A percentile compares a stretch with the other conserved stretches of the same genome.
Evolutionary conservation across 202 grass and related monocot genomes (phyloP).

Genomic region (Cymbopogon flexuosus): DNA sequence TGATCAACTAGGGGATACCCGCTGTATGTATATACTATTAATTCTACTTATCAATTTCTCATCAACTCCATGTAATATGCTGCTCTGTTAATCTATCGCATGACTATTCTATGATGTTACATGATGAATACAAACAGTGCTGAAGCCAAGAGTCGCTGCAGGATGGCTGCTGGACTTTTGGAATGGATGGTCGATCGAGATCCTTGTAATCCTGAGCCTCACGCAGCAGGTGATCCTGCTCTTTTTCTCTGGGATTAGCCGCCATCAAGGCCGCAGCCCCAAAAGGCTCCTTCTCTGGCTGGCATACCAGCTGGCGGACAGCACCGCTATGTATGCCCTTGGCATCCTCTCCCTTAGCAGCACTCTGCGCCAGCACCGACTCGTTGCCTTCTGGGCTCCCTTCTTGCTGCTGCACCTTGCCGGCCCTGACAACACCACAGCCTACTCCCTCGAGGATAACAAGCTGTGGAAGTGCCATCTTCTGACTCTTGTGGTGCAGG

Average conservation of each 20-base stretch:
- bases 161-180: neutral
- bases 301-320: constrained; percentile 35
- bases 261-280: neutral
- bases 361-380: neutral
- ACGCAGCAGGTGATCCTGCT: constrained; percentile 37
- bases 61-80: neutral
- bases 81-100: neutral
- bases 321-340: constrained; percentile 24
- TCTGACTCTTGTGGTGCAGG: constrained; percentile 9
- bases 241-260: constrained; percentile 2
- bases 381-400: constrained; percentile 36
- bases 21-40: neutral
- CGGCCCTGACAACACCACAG: constrained; percentile 41
- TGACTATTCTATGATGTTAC: neutral
- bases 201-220: constrained; percentile 33
- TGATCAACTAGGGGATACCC: neutral
- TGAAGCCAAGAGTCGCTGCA: neutral
- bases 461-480: constrained; percentile 45
- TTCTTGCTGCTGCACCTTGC: constrained; percentile 48
- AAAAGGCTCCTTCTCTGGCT: constrained; percentile 30
- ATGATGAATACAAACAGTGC: neutral
- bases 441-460: constrained; percentile 45
- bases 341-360: constrained; percentile 32
- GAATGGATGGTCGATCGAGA: constrained; percentile 12
- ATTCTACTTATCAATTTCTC: neutral